A percentile compares a stretch with the other conserved stretches of the same genome.
phyloP scores from a whole-genome alignment of 345 rosid species.

The Murraya koenigii region DNA sequence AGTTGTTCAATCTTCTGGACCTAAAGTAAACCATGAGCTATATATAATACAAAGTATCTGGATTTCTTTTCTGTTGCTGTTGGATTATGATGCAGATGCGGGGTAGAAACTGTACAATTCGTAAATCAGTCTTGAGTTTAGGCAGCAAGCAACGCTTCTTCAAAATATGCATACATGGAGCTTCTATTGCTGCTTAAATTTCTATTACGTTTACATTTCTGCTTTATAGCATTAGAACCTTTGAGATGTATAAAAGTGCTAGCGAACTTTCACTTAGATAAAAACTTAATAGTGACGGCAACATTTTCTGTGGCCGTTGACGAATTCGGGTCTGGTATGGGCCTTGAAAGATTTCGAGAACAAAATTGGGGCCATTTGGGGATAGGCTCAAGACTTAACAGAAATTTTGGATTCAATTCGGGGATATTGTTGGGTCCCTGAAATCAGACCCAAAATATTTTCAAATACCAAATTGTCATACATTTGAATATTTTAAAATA shows the following conservation, averaged over 20 bases:
- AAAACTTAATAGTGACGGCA: too few relatives aligned
- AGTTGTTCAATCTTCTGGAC: background rate
- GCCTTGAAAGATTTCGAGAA: too few relatives aligned
- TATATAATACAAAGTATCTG: background rate
- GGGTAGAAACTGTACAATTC: background rate
- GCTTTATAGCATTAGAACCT: background rate
- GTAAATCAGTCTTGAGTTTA: background rate
- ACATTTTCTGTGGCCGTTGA: too few relatives aligned
- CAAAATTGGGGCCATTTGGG: too few relatives aligned
- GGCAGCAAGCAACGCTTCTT: background rate
- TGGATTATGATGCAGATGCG: background rate
- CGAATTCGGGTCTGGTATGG: too few relatives aligned
- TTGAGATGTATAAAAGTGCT: slow-evolving; percentile 7
- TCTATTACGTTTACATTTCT: background rate
- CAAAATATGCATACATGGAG: background rate
- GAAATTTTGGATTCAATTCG: too few relatives aligned
- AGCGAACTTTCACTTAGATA: background rate
- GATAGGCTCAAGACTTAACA: too few relatives aligned
- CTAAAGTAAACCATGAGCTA: background rate
- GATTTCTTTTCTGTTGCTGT: background rate
- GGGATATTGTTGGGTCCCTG: too few relatives aligned
- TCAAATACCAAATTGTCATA: too few relatives aligned
- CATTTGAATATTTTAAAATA: too few relatives aligned
- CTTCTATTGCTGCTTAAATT: background rate
- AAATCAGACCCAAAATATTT: too few relatives aligned